Base-by-base conservation (phyloP, 1,284 basidiomycete genomes). In the Phlebopus sp. region DNA sequence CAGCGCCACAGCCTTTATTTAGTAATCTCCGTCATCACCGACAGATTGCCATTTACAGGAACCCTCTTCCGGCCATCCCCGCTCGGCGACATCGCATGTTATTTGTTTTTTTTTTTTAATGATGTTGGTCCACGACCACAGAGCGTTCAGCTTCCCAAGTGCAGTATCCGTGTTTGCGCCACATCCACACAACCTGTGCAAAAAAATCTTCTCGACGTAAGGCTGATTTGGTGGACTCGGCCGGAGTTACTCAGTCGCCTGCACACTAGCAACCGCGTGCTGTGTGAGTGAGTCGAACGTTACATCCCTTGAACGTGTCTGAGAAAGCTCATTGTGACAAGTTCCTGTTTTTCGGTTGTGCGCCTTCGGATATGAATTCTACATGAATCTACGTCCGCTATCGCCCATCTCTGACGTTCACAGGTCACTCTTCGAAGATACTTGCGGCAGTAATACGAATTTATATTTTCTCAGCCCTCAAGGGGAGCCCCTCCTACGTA, bases 251-350 rank as follows among this genome's bases (percentile, higher is more conserved):
- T 27, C 48, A 40, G 42, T 31, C 17, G 14, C 48, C 31, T 11
- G 31, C 17, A 25, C 7, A 37, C 35, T 29, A 29, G 27, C 27
- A 29, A 29, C 27, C 47, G 42, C 35, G n/a, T 37, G 35, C 34
- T 41, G 42, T 40, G 31, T 31, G 37, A 42, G 47, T 17, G 31
- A 25, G 23, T 31, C 27, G 27, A 29, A 31, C 11, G 27, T 38
- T 42, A 15, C 25, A 42, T 37, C 52, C 52, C 52, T 46, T 35
- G 32, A 54, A 54, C 52, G 53, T 54, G 53, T 54, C 23, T 53
- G 44, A 46, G 43, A 53, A 52, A 40, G 10, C 35, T 46, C 44
- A 42, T 49, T 35, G 46, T 43, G 46, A 31, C 36, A 52, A 41
- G 40, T 51, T 15, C 50, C 42, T 46, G 49, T 34, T 39, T 49